Base-by-base conservation (phyloP, 2,329 filamentous ascomycete genomes). In the Epichloe sibirici region DNA sequence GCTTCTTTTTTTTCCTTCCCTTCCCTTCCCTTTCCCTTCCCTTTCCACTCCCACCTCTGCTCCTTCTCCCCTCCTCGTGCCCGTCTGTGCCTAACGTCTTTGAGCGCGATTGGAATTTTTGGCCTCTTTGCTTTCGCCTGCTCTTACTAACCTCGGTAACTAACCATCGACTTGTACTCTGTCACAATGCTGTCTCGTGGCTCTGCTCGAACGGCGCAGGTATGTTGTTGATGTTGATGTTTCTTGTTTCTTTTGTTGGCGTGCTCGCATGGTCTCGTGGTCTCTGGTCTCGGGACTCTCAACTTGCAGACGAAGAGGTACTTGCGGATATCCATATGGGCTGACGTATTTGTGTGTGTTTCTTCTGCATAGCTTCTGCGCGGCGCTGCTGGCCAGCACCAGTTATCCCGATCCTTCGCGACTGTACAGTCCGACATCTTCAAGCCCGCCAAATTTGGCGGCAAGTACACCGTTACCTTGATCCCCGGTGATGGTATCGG, bases 401-500 rank as follows among this genome's bases (percentile, higher is more conserved):
- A 71, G 61, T 65, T 68, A 59, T 68, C 73, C 55, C 77, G 78
- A 68, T 73, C 74, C 63, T 84, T 90, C 70, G 88, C 89, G 63
- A 95, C 88, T 59, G 78, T 95, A 63, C 83, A 90, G 73, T 86
- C 86, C 70, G 93, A 97, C 74, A 91, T 97, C 74, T 96, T 97
- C 82, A 95, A 96, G 82, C 90, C 90, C 63, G 90, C 91, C 76
- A 93, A 97, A 81, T 97, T 90, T 72, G 93, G 93, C 71, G 89
- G 91, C 76, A 98, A 97, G 78, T 98, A 97, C 81, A 98, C 93
- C 39, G 91, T 96, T 64, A 96, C 91, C 59, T 80, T 98, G 67
- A 97, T 98, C 70, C 93, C 93, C 71, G 93, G 91, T 82, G 93
- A 98, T 66, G 93, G 93, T 78, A 95, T 98, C 70, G 93, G 93